Percentiles rank a stretch among this genome's conserved stretches.
These are phyloP conservation scores for Mycena sanguinolenta DNA, from an alignment of 768 basidiomycete species.

Conservation along the genomic window DNA sequence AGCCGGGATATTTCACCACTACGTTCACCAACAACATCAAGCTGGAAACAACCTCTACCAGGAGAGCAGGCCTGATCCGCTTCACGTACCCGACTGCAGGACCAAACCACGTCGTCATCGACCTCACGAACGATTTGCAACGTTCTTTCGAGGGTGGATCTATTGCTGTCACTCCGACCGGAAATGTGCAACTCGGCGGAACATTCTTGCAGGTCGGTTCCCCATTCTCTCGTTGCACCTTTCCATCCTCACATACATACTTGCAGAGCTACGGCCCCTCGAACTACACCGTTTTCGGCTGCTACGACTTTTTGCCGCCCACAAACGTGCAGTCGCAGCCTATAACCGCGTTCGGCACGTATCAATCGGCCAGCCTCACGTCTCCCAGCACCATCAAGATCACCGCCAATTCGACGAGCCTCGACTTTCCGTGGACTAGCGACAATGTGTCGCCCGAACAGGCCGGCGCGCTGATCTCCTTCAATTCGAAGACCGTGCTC, in stretches of 20 bases:
- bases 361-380: conserved; percentile 50
- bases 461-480: conserved; percentile 60
- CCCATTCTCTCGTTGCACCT: neutral
- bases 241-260: neutral
- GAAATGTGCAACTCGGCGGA: conserved; percentile 55
- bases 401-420: conserved; percentile 46
- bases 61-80: conserved; percentile 69
- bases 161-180: conserved; percentile 48
- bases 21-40: conserved; percentile 61
- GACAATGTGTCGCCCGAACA: conserved; percentile 53
- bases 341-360: conserved; percentile 54
- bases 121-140: conserved; percentile 59
- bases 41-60: conserved; percentile 71
- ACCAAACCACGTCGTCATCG: conserved; percentile 64
- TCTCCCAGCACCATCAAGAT: conserved; percentile 52
- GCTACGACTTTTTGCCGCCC: conserved; percentile 60
- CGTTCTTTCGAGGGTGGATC: conserved; percentile 63
- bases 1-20: conserved; percentile 64
- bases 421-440: conserved; percentile 54
- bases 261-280: conserved; percentile 60
- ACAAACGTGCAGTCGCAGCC: conserved; percentile 37
- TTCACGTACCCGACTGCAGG: conserved; percentile 66
- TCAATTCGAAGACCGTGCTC: conserved; percentile 52
- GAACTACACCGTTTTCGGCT: conserved; percentile 64
- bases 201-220: conserved; percentile 58